Conservation (phyloP, 2,329 filamentous ascomycete species). For the Fusarium falciforme region DNA sequence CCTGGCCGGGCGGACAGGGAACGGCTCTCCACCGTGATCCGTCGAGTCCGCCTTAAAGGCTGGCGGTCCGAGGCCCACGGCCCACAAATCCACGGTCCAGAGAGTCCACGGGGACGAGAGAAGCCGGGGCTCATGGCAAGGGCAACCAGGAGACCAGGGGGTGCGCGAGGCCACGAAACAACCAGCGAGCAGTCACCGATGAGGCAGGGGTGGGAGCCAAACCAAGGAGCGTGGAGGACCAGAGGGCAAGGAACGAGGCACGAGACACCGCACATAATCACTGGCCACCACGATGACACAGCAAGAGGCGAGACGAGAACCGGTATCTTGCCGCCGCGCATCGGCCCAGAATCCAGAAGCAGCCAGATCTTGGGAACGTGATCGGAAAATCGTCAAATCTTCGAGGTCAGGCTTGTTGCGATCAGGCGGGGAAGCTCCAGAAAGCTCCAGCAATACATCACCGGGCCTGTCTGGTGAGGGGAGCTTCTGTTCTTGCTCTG, state of each 20-base stretch:
- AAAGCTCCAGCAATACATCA: slow-evolving; percentile 22
- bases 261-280: slow-evolving; percentile 15
- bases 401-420: slow-evolving; percentile 17
- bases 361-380: slow-evolving; percentile 30
- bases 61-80: slow-evolving; percentile 33
- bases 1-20: slow-evolving; percentile 31
- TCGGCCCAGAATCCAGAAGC: slow-evolving; percentile 17
- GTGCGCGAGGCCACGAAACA: slow-evolving; percentile 17
- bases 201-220: slow-evolving; percentile 13
- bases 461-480: slow-evolving; percentile 6
- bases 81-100: slow-evolving; percentile 20
- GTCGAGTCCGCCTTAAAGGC: slow-evolving; percentile 35
- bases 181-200: slow-evolving; percentile 14
- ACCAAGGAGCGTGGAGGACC: slow-evolving; percentile 22
- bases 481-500: slow-evolving; percentile 4
- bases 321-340: slow-evolving; percentile 10
- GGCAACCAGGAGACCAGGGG: slow-evolving; percentile 20
- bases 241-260: slow-evolving; percentile 25
- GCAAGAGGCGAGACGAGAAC: slow-evolving; percentile 7
- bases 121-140: slow-evolving; percentile 29
- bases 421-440: slow-evolving; percentile 29
- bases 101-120: slow-evolving; percentile 26
- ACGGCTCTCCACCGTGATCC: slow-evolving; percentile 39
- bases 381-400: slow-evolving; percentile 33
- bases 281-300: slow-evolving; percentile 20